These are phyloP conservation scores for Phytophthora idaei DNA, from an alignment of 352 stramenopile species.

Conservation along the genomic window DNA sequence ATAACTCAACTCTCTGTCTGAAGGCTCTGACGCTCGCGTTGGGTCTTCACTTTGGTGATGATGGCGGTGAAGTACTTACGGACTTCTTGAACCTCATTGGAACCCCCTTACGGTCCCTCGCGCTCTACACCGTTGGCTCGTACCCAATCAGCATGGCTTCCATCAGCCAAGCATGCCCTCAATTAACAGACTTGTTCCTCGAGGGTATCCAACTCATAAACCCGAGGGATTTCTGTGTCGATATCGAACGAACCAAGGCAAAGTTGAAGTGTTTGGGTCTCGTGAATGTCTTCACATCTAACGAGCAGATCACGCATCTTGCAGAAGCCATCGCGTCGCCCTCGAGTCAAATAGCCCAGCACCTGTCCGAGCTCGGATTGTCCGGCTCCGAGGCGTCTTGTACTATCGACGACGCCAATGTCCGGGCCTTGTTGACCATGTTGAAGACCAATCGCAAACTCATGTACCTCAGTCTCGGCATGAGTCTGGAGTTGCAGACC, in stretches of 20 bases:
- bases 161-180: conserved; percentile 26
- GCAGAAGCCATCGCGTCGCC: conserved; percentile 10
- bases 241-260: conserved; percentile 6
- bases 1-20: conserved; percentile 1
- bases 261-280: conserved; percentile 27
- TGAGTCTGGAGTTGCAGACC: conserved; percentile 20
- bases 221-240: conserved; percentile 11
- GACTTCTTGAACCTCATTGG: conserved; percentile 33
- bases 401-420: conserved; percentile 30
- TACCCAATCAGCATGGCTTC: conserved; percentile 22
- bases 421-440: conserved; percentile 22
- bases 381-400: conserved; percentile 31
- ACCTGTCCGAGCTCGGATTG: conserved; percentile 34
- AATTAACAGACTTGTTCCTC: conserved; percentile 33
- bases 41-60: conserved; percentile 14
- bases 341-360: conserved; percentile 7
- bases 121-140: conserved; percentile 19
- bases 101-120: conserved; percentile 16
- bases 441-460: conserved; percentile 32
- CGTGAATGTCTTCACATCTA: conserved; percentile 24
- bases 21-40: conserved; percentile 29
- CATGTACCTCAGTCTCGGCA: conserved; percentile 29
- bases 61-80: conserved; percentile 20
- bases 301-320: conserved; percentile 23
- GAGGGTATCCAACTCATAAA: conserved; percentile 32